Base-by-base conservation (phyloP, 352 stramenopile species). In the Aphanomyces euteiches region DNA sequence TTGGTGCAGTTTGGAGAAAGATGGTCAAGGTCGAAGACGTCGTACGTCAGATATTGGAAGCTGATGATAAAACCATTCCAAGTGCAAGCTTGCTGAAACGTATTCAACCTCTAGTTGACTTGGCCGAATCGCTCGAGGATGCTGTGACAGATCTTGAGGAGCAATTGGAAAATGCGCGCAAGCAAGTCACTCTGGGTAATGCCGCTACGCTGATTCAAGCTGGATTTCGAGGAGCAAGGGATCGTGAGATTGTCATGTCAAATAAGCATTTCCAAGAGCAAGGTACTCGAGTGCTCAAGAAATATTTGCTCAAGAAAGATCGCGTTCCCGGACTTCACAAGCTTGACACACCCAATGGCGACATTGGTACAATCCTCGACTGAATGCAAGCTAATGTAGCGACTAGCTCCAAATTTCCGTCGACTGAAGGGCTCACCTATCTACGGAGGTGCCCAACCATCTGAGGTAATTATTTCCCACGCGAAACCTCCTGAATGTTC, bases 291-390 rank as follows among this genome's bases (percentile, higher is more conserved):
- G 78, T 95, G 36, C 66, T 95, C 13, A 87, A 87, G 47, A 90
- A 92, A 65, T 95, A 93, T 56, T 83, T 95, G 67, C 80, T 95
- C 63, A 95, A 93, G 77, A 81, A 75, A 28, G 87, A 95, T 68
- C 77, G 85, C 1, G 90, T 93, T 72, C 85, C 87, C 3, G 83
- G 92, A 58, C 90, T 85, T 63, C 85, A 93, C 60, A 83, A 87
- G 39, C 75, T 95, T 15, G 60, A 82, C 50, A 91, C 84, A 0
- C 74, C 77, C 3, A 47, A 90, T 53, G 87, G 84, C 43, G 84
- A 89, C 17, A 81, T 82, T 48, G 84, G 84, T 90, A 60, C n/a
- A 48, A 50, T 50, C 43, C 10, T 50, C 43, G 28, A 50, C 43
- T n/a, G 43, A 12, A n/a, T 50, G 43, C 43, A 50, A n/a, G 19